A percentile compares a stretch with the other conserved stretches of the same genome.
phyloP scores from a whole-genome alignment of 1,139 yeast genomes.

The Waltiozyma sp. region DNA sequence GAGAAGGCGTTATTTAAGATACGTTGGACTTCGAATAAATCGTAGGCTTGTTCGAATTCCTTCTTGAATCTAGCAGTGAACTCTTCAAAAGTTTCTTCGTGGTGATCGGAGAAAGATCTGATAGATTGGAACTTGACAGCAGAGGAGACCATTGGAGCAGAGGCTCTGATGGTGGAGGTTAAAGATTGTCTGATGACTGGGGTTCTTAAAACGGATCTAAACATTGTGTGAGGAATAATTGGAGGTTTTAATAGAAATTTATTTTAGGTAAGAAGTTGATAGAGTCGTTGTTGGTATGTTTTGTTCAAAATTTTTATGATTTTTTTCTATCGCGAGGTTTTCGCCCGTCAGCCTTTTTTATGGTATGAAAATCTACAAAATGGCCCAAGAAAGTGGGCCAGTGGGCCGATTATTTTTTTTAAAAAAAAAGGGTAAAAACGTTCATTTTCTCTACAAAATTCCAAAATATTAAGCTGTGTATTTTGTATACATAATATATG shows the following conservation, averaged over 20 bases:
- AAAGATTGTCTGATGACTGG: slow-evolving; percentile 22
- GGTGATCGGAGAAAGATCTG: slow-evolving; percentile 63
- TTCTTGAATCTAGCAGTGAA: slow-evolving; percentile 85
- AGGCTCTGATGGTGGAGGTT: slow-evolving; percentile 19
- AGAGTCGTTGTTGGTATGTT: background rate
- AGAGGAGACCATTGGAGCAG: slow-evolving; percentile 1
- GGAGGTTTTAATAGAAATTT: background rate
- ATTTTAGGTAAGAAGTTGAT: background rate
- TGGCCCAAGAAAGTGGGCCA: background rate
- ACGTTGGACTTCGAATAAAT: slow-evolving; percentile 91
- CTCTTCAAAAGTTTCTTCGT: slow-evolving; percentile 89
- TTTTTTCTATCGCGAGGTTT: slow-evolving; percentile 1
- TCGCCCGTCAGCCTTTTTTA: background rate
- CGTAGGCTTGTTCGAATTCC: slow-evolving; percentile 97
- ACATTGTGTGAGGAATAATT: slow-evolving; percentile 7
- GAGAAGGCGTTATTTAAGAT: slow-evolving; percentile 95
- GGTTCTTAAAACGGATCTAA: slow-evolving; percentile 21
- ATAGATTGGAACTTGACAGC: slow-evolving; percentile 16
- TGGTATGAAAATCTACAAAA: background rate
- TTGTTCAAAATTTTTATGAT: background rate
- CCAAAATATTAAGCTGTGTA: no score
- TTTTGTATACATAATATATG: background rate
- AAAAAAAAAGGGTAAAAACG: no score
- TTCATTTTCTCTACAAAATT: no score
- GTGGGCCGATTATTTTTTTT: no score